Evolutionary conservation across 768 basidiomycete species (phyloP), one percentile per base, ranked within the genome.

Genomic region (Mycena olivaceomarginata): DNA sequence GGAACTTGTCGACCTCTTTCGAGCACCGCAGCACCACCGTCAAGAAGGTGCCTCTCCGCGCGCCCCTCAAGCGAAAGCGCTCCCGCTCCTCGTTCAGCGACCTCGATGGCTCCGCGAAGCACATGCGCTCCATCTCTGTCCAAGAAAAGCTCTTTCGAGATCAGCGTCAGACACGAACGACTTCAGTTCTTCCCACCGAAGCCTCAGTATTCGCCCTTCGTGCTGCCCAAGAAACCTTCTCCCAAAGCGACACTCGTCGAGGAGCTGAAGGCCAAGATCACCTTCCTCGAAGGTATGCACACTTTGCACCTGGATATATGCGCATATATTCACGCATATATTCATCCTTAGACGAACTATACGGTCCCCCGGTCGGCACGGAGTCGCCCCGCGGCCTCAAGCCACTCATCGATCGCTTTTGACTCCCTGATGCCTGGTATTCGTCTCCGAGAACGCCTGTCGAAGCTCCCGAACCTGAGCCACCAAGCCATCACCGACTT

Each of bases 391-490:
- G 83, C 20, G 85, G 86, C 13, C 82, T 90, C 64, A 80, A 79
- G 7, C 70, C 74, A 7, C 79, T 91, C 41, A 80, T 90, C 16
- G 79, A 86, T 18, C 84, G 82, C 48, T 83, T n/a, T 93, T 18
- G 89, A 90, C 53, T 51, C 62, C 45, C 76, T 89, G 67, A 82
- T 92, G 64, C 91, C 91, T 53, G 91, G 91, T 9, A 88, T 90
- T 40, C 85, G 90, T 45, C 84, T 92, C 22, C 85, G 86, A 71
- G 87, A 88, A 69, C 86, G 89, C 64, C 85, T 91, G 22, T 72
- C 65, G 62, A 77, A 77, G 39, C 74, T 88, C 37, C 70, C 81
- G 2, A 51, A 82, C 31, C 67, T 84, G 13, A 85, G 85, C 20
- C 87, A 90, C 76, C 91, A 92, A 81, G 78, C 79, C 39, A 86